Evolutionary conservation across 441 rosid genomes (phyloP).

Genomic region (Eutrema salsugineum): DNA sequence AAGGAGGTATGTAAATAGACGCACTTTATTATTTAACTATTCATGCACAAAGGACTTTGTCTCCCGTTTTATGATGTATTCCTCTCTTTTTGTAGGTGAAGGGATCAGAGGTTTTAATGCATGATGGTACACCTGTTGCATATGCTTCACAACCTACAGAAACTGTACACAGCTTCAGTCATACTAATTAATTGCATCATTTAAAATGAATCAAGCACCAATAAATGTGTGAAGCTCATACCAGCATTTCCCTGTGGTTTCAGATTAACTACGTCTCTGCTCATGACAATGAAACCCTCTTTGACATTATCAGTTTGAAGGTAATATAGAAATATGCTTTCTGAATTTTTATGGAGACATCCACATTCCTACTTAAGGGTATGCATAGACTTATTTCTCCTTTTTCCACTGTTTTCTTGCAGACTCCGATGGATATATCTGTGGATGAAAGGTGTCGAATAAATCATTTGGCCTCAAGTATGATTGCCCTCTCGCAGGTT

Average conservation of each 20-base stretch:
- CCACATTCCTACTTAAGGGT: background rate
- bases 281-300: conserved; percentile 98
- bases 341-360: background rate
- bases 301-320: conserved; percentile 87
- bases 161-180: conserved; percentile 49
- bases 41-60: background rate
- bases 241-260: conserved; percentile 29
- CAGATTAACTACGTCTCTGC: conserved; percentile 98
- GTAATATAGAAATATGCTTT: conserved; percentile 35
- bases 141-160: conserved; percentile 73
- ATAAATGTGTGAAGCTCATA: conserved; percentile 2
- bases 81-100: conserved; percentile 53
- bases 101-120: conserved; percentile 73
- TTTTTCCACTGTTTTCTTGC: conserved; percentile 30
- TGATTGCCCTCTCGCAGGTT: conserved; percentile 89
- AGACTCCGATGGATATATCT: conserved; percentile 75
- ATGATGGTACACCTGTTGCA: conserved; percentile 77
- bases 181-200: conserved; percentile 1
- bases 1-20: conserved; percentile 49
- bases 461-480: conserved; percentile 80
- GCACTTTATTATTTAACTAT: background rate
- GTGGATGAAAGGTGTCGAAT: conserved; percentile 85
- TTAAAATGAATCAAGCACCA: background rate
- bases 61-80: background rate
- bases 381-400: conserved; percentile 17